Evolutionary conservation across 495 filamentous ascomycete species (phyloP).

Genomic region (Patellaria atrata): DNA sequence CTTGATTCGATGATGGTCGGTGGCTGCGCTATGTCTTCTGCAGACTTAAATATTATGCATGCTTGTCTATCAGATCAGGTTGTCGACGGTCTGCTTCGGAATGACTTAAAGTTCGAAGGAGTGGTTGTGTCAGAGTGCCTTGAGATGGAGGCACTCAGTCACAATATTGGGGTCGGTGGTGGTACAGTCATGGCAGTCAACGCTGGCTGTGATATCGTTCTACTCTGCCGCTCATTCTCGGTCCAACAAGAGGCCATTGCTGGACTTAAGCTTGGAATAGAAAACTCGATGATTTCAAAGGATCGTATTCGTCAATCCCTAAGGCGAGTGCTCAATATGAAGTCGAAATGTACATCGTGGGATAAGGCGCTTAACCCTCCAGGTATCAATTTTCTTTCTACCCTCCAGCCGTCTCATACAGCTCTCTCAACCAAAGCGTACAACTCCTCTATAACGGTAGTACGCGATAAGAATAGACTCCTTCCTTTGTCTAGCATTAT

Average conservation of each 20-base stretch:
- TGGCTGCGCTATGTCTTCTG: slow-evolving; percentile 73
- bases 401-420: slow-evolving; percentile 64
- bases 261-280: slow-evolving; percentile 68
- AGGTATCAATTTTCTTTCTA: slow-evolving; percentile 54
- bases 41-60: slow-evolving; percentile 80
- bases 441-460: slow-evolving; percentile 71
- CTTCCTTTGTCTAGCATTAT: slow-evolving; percentile 65
- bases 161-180: slow-evolving; percentile 83
- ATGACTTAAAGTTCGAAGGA: slow-evolving; percentile 71
- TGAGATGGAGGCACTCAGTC: slow-evolving; percentile 86
- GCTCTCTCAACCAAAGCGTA: slow-evolving; percentile 69
- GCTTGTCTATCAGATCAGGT: slow-evolving; percentile 84
- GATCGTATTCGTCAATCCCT: slow-evolving; percentile 63
- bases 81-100: slow-evolving; percentile 67
- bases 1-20: slow-evolving; percentile 89
- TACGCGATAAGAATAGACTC: slow-evolving; percentile 65
- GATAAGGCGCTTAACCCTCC: slow-evolving; percentile 67
- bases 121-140: slow-evolving; percentile 89
- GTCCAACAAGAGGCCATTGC: slow-evolving; percentile 78
- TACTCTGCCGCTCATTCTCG: slow-evolving; percentile 71
- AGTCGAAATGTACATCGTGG: slow-evolving; percentile 68
- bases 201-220: slow-evolving; percentile 74
- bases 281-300: slow-evolving; percentile 69
- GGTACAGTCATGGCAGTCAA: slow-evolving; percentile 91
- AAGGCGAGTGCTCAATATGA: slow-evolving; percentile 56